phyloP scores from a whole-genome alignment of 805 yeast genomes.

The Cyberlindnera saturnus region DNA sequence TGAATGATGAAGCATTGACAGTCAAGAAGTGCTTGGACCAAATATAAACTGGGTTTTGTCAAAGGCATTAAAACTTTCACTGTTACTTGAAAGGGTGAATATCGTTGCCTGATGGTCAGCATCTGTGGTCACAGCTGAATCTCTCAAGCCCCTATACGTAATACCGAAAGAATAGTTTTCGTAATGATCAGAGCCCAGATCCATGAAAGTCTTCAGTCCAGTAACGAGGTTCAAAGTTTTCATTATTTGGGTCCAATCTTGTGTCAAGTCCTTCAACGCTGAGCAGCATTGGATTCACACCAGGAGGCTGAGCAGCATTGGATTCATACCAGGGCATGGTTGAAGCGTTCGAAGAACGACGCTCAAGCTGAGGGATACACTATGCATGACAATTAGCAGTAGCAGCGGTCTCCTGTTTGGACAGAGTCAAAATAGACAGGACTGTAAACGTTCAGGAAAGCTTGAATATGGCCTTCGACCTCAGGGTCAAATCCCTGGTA shows the following conservation, averaged over 20 bases:
- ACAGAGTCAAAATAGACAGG: neutral
- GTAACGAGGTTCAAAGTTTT: slow-evolving; percentile 46
- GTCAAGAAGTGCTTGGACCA: slow-evolving; percentile 56
- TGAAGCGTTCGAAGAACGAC: slow-evolving; percentile 14
- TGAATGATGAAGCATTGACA: slow-evolving; percentile 51
- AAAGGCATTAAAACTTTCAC: slow-evolving; percentile 58
- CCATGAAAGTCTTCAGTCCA: slow-evolving; percentile 55
- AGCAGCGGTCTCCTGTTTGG: neutral
- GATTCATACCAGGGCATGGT: slow-evolving; percentile 33
- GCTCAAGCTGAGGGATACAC: neutral
- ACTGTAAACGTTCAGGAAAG: slow-evolving; percentile 26
- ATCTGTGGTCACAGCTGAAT: slow-evolving; percentile 53
- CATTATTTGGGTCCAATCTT: slow-evolving; percentile 51
- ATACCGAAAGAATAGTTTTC: slow-evolving; percentile 52
- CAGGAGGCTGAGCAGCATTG: slow-evolving; percentile 33
- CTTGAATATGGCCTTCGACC: slow-evolving; percentile 1
- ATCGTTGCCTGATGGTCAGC: slow-evolving; percentile 65
- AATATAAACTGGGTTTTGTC: slow-evolving; percentile 60
- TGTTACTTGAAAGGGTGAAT: slow-evolving; percentile 30
- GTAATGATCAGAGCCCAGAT: slow-evolving; percentile 54
- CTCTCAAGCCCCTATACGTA: slow-evolving; percentile 51
- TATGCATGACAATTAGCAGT: neutral
- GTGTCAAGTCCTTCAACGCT: slow-evolving; percentile 30
- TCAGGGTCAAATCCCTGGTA: slow-evolving; percentile 2
- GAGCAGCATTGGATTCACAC: slow-evolving; percentile 31